phyloP scores from a whole-genome alignment of 108 stramenopile genomes.

The Cyclotella kingstonii region DNA sequence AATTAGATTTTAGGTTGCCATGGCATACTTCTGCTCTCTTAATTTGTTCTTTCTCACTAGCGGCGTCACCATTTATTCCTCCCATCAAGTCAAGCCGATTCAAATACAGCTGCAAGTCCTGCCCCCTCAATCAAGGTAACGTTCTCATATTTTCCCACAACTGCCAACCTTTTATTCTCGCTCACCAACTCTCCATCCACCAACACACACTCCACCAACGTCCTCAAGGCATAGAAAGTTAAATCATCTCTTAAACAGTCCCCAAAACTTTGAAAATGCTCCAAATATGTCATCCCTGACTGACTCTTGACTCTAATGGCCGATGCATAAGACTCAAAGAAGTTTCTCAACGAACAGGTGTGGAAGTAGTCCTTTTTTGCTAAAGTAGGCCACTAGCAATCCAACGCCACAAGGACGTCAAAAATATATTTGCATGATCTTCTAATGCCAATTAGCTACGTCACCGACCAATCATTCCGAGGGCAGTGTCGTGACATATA shows the following conservation, averaged over 20 bases:
- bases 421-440: constrained; percentile 97
- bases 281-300: constrained; percentile 95
- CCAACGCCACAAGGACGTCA: constrained; percentile 98
- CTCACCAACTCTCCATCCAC: constrained; percentile 89
- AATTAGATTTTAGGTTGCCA: constrained; percentile 48
- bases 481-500: constrained; percentile 91
- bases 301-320: constrained; percentile 96
- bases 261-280: constrained; percentile 75
- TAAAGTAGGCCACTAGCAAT: constrained; percentile 83
- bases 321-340: constrained; percentile 94
- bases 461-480: constrained; percentile 89
- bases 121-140: constrained; percentile 78
- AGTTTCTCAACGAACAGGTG: constrained; percentile 95
- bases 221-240: constrained; percentile 94
- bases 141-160: constrained; percentile 76
- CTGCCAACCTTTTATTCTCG: constrained; percentile 83
- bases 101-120: constrained; percentile 80
- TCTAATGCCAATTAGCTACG: constrained; percentile 97
- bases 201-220: constrained; percentile 88
- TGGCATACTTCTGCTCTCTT: constrained; percentile 50
- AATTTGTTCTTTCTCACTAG: constrained; percentile 47
- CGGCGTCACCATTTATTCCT: constrained; percentile 39
- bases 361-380: constrained; percentile 92
- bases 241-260: constrained; percentile 77
- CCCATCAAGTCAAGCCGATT: constrained; percentile 80